Base-by-base conservation (phyloP, 1,284 basidiomycete species). In the Moesziomyces parantarcticus region DNA sequence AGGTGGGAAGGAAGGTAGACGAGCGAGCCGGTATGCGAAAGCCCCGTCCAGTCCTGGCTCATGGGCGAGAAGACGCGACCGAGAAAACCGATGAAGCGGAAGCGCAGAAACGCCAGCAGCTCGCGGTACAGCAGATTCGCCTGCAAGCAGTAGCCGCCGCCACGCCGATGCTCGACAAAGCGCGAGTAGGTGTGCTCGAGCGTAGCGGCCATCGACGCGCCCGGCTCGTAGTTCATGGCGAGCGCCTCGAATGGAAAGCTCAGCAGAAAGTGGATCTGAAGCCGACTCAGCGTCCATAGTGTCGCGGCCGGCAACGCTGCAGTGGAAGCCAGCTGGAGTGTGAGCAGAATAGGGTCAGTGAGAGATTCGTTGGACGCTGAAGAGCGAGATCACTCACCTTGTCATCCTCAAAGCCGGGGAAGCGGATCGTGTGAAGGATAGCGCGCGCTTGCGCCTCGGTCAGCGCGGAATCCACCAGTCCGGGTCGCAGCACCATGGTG, bases 91-190 rank as follows among this genome's bases (percentile, higher is more conserved):
- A 66, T n/a, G 16, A 36, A 50, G 4, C 57, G 46, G n/a, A 46
- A 76, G 14, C 52, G 48, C 1, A 76, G 16, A 11, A 49, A 56
- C 1, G 64, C 32, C 5, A 72, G 49, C 20, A 73, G 5, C 40
- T 76, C 62, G 20, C 61, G 64, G 9, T 69, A 59, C 22, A 72
- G 32, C 6, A 46, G 26, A 26, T 76, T 76, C 41, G 46, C 42
- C 43, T 76, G 69, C 39, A 73, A 18, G n/a, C 74, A 76, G 58
- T 76, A 76, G 3, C 74, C 74, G 34, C 73, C 72, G 5, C 61
- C 62, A 2, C 14, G 13, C 10, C 58, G 49, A 0, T 29, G 21
- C 3, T 40, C 46, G 43, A 68, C 22, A 14, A 65, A 69, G 5
- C 70, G 68, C 2, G 46, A 6, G 14, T 29, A 69, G 40, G 63